These are phyloP conservation scores for Verticillium tricorpus DNA, from an alignment of 2,329 filamentous ascomycete genomes.

Conservation along the genomic window DNA sequence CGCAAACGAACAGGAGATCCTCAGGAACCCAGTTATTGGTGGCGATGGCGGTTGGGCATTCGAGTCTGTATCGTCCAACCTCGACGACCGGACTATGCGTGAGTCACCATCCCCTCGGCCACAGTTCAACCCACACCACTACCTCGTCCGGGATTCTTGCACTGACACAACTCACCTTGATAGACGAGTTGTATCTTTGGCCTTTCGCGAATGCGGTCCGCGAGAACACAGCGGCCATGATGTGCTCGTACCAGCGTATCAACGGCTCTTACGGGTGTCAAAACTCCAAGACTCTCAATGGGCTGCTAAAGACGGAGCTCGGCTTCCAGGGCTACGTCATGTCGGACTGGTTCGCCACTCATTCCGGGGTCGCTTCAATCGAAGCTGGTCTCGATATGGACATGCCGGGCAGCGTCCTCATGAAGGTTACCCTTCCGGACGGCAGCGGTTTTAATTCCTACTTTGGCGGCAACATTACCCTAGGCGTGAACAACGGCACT, in stretches of 20 bases:
- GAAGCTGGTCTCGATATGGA: conserved; percentile 67
- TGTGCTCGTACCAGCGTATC: conserved; percentile 64
- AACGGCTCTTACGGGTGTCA: conserved; percentile 69
- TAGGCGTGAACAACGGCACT: conserved; percentile 85
- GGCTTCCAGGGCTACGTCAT: conserved; percentile 51
- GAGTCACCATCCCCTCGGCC: neutral
- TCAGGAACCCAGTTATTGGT: conserved; percentile 46
- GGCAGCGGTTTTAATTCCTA: conserved; percentile 40
- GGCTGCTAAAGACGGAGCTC: conserved; percentile 58
- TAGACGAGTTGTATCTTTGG: conserved; percentile 35
- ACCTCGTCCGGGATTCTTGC: conserved; percentile 35
- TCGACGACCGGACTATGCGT: conserved; percentile 55
- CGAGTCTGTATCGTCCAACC: conserved; percentile 49
- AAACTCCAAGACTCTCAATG: conserved; percentile 63
- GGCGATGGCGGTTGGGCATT: conserved; percentile 34
- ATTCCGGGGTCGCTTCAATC: conserved; percentile 56
- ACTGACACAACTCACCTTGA: conserved; percentile 22
- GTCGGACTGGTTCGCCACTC: conserved; percentile 64
- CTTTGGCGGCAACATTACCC: conserved; percentile 84
- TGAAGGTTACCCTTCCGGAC: neutral
- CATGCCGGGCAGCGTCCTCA: conserved; percentile 49
- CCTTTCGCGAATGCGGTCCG: conserved; percentile 64
- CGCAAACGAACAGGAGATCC: conserved; percentile 67
- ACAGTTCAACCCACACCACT: too few relatives aligned
- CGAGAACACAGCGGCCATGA: conserved; percentile 52